These are phyloP conservation scores for Gentiana straminea DNA, from an alignment of 257 asterid genomes.

Conservation along the genomic window DNA sequence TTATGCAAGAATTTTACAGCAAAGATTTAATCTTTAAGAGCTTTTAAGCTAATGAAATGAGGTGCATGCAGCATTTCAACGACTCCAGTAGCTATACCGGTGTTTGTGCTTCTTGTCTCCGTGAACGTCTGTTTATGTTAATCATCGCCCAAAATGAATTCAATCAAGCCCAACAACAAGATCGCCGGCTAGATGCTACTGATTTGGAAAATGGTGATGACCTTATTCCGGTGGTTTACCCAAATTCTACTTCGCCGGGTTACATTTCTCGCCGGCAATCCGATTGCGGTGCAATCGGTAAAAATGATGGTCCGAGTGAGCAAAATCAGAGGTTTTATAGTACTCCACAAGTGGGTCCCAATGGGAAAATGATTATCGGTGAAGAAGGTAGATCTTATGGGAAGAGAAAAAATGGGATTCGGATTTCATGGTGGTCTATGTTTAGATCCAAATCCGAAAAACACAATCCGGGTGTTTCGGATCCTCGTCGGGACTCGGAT, in stretches of 20 bases:
- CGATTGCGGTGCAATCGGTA: conserved; percentile 16
- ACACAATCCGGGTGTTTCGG: conserved; percentile 14
- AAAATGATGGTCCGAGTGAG: conserved; percentile 5
- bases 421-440: conserved; percentile 16
- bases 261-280: conserved; percentile 41
- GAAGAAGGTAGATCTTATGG: conserved; percentile 6
- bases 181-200: conserved; percentile 24
- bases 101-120: conserved; percentile 90
- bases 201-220: not conserved
- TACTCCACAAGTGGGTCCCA: conserved; percentile 40
- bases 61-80: conserved; percentile 56
- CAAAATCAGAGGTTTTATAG: conserved; percentile 30
- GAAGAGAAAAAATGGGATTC: conserved; percentile 15
- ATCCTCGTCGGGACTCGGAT: conserved; percentile 15
- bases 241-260: conserved; percentile 38
- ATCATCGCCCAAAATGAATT: conserved; percentile 43
- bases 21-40: too few relatives aligned
- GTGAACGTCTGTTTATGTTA: conserved; percentile 53
- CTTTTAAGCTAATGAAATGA: conserved; percentile 24
- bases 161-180: conserved; percentile 5
- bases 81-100: conserved; percentile 67
- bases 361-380: conserved; percentile 8
- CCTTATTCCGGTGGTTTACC: conserved; percentile 27
- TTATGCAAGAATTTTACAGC: too few relatives aligned
- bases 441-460: conserved; percentile 34